Evolutionary conservation across 345 rosid genomes (phyloP), one percentile per base, ranked within the genome.

Genomic region (Trapa incisa): DNA sequence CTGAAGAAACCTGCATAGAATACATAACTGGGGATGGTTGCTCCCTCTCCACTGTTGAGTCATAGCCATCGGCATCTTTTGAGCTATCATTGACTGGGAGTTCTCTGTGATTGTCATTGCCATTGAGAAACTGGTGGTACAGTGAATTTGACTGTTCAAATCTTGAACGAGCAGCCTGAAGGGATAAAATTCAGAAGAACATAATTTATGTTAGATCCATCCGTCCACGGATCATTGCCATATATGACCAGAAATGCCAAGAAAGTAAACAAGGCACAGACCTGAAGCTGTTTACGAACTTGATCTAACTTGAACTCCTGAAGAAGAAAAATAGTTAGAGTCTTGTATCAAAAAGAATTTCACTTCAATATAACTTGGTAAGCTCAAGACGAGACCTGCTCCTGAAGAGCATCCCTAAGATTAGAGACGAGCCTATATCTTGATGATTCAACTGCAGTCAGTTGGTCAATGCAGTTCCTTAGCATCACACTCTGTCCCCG

Each of bases 301-400:
- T 83, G 83, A 71, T 85, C 87, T 79, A 93, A 85, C 83, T 86
- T 90, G 74, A 77, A 67, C 76, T 93, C 98, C 98, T 93, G 80
- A 67, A 68, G 50, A 65, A 3, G 68, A 72, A 72, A 72, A 67
- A 15, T 57, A 62, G 73, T 72, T 70, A 69, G 29, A 22, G 75
- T 69, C 68, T 64, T 67, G 62, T 61, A 47, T 17, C 37, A 16
- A 32, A 64, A 42, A 66, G 32, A 64, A 65, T 65, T 65, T 37
- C 47, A 65, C 65, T 42, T 36, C 70, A 64, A 56, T 41, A 10
- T 2, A 50, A 48, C 64, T 41, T 29, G 70, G 67, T 73, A 65
- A 37, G 69, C 58, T 68, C 39, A 54, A 53, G 29, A 71, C 17
- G 47, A 16, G 75, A 93, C 98, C 97, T 93, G 92, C 75, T 90